Conservation (phyloP, 768 basidiomycete species). For the Tylopilus rubrobrunneus region DNA sequence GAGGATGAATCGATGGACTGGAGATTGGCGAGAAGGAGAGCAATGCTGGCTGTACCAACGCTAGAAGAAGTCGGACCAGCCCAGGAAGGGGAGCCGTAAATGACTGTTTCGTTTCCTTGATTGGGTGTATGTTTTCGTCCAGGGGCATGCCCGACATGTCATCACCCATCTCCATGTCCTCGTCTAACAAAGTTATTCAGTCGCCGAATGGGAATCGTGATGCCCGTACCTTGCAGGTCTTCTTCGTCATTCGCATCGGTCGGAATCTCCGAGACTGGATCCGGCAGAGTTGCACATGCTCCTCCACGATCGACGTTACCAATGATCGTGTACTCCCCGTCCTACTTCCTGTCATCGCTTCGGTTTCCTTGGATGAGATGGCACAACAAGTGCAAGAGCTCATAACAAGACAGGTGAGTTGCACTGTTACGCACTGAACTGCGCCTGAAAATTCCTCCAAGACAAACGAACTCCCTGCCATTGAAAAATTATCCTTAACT, state of each 20-base stretch:
- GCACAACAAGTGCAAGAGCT: slow-evolving; percentile 50
- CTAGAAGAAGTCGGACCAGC: slow-evolving; percentile 64
- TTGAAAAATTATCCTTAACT: slow-evolving; percentile 59
- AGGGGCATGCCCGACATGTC: slow-evolving; percentile 20
- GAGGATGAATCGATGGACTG: slow-evolving; percentile 73
- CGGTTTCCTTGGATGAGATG: slow-evolving; percentile 50
- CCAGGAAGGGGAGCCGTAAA: slow-evolving; percentile 43
- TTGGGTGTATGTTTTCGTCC: slow-evolving; percentile 17
- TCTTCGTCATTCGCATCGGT: slow-evolving; percentile 30
- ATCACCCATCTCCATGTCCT: slow-evolving; percentile 39
- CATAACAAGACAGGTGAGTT: slow-evolving; percentile 46
- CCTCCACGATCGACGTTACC: slow-evolving; percentile 66
- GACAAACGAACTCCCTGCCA: slow-evolving; percentile 44
- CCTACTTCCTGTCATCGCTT: slow-evolving; percentile 61
- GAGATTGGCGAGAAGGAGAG: slow-evolving; percentile 80
- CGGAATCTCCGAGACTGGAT: slow-evolving; percentile 48
- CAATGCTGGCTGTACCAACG: slow-evolving; percentile 67
- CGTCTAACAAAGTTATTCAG: slow-evolving; percentile 38
- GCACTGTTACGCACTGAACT: neutral
- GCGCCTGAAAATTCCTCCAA: slow-evolving; percentile 21
- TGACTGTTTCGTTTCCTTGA: slow-evolving; percentile 28
- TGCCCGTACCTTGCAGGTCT: slow-evolving; percentile 35
- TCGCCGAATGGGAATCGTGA: slow-evolving; percentile 9
- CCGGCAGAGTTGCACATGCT: slow-evolving; percentile 82
- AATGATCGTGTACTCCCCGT: slow-evolving; percentile 69